phyloP scores from a whole-genome alignment of 192 early-diverging fungal species.

The Coemansia sp. region DNA sequence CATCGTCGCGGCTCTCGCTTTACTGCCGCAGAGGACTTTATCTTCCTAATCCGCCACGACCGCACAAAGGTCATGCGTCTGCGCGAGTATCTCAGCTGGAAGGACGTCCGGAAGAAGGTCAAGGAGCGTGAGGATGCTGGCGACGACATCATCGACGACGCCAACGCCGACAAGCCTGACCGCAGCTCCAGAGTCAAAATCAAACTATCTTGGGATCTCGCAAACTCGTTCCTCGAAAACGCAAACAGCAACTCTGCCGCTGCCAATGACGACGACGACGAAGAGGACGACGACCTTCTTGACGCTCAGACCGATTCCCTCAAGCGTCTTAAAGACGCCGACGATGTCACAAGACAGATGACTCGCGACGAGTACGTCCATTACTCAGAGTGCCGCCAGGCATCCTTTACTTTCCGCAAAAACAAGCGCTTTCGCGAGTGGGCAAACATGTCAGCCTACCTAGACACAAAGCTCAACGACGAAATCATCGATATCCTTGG shows the following conservation, averaged over 20 bases:
- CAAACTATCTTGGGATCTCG: slow-evolving; percentile 91
- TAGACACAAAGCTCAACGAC: slow-evolving; percentile 86
- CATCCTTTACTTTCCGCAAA: slow-evolving; percentile 95
- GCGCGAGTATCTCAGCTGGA: slow-evolving; percentile 88
- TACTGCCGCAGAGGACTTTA: slow-evolving; percentile 86
- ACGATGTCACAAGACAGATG: slow-evolving; percentile 91
- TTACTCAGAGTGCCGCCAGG: slow-evolving; percentile 97
- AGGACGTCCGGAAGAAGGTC: slow-evolving; percentile 90
- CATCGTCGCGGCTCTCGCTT: slow-evolving; percentile 76
- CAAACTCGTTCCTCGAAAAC: slow-evolving; percentile 75
- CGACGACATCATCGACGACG: slow-evolving; percentile 47
- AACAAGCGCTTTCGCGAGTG: slow-evolving; percentile 92
- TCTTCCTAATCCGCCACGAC: slow-evolving; percentile 96
- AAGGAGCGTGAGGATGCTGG: slow-evolving; percentile 72
- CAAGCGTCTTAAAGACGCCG: slow-evolving; percentile 81
- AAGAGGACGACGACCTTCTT: slow-evolving; percentile 86
- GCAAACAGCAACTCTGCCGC: slow-evolving; percentile 1
- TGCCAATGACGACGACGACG: slow-evolving; percentile 75
- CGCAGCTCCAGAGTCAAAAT: slow-evolving; percentile 67
- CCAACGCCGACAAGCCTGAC: slow-evolving; percentile 52
- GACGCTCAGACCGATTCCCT: slow-evolving; percentile 86
- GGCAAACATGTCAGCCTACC: slow-evolving; percentile 84
- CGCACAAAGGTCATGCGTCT: slow-evolving; percentile 89
- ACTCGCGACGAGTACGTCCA: slow-evolving; percentile 98
- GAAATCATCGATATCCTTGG: slow-evolving; percentile 97